Base-by-base conservation (phyloP, 495 filamentous ascomycete species). In the Letharia columbiana region DNA sequence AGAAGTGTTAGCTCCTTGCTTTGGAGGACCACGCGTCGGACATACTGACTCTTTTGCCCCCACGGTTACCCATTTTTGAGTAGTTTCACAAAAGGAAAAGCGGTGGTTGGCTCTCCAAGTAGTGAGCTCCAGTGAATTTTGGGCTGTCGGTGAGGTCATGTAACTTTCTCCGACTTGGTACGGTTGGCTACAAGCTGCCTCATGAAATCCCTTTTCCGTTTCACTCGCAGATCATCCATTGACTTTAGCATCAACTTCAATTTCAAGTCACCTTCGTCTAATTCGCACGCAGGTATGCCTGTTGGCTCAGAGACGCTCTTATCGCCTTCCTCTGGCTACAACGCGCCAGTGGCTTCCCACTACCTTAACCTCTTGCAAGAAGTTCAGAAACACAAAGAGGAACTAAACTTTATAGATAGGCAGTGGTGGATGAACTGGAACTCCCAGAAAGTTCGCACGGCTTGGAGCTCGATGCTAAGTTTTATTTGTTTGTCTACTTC, bases 31-130 rank as follows among this genome's bases (percentile, higher is more conserved):
- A 3, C 15, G 2, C 28, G 8, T 33, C 20, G 67, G 60, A 66
- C 71, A 44, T 67, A 71, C 71, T 71, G 66, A 77, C 75, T 71
- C 71, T 70, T 68, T 71, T 73, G 50, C 73, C 72, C 68, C 75
- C 75, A 58, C 75, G 72, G 62, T 66, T 73, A 39, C 71, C 74
- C 75, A 77, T 77, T 11, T 33, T 52, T 37, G 28, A 49, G 8
- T 33, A 61, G 31, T 12, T 42, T 61, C n/a, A 41, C 23, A 28
- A 0, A 13, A 42, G 9, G 2, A 42, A 42, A 61, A 15, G 37
- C 11, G 7, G 13, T 41, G 4, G 39, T 15, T 3, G 28, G 35
- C 58, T 31, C 23, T 28, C 23, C 23, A 28, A 11, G n/a, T 10
- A 1, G 49, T 28, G 45, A 47, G 7, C 47, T 49, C n/a, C 8